A percentile compares a stretch with the other conserved stretches of the same genome.
Evolutionary conservation across 78 protist species (phyloP).

Genomic region (Diacronema lutheri): DNA sequence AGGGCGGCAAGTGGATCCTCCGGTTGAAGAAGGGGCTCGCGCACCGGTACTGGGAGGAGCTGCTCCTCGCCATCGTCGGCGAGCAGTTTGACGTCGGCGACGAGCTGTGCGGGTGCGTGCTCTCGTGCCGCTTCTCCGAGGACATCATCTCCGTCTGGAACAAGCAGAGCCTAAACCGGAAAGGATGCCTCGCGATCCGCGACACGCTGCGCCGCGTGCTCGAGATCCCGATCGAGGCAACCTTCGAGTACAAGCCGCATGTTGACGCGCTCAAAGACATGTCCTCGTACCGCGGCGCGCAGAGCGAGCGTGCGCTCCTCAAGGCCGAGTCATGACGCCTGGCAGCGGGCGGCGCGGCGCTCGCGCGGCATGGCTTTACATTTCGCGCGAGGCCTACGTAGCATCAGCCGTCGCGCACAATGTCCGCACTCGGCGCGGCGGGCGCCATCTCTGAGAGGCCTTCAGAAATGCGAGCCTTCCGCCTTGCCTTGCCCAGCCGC

Average conservation of each 20-base stretch:
- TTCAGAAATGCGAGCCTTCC: no score
- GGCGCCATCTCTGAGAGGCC: no score
- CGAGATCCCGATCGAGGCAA: neutral
- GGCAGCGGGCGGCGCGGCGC: no score
- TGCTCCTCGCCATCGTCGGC: neutral
- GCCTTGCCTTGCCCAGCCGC: no score
- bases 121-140: neutral
- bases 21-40: slow-evolving; percentile 11
- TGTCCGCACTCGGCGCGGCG: no score
- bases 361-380: no score
- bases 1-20: slow-evolving; percentile 31
- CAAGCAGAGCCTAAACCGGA: neutral
- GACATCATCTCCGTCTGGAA: slow-evolving; percentile 6
- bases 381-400: no score
- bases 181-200: neutral
- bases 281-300: neutral
- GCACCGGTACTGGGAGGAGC: slow-evolving; percentile 5
- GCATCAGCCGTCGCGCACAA: no score
- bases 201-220: neutral
- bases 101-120: slow-evolving; percentile 1
- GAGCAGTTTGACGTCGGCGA: neutral
- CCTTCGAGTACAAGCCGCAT: neutral
- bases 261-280: neutral
- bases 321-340: no score
- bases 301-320: no score